Percentiles rank a stretch among this genome's conserved stretches.
Conservation (phyloP, 805 yeast genomes). For the Kuraishia molischiana region DNA sequence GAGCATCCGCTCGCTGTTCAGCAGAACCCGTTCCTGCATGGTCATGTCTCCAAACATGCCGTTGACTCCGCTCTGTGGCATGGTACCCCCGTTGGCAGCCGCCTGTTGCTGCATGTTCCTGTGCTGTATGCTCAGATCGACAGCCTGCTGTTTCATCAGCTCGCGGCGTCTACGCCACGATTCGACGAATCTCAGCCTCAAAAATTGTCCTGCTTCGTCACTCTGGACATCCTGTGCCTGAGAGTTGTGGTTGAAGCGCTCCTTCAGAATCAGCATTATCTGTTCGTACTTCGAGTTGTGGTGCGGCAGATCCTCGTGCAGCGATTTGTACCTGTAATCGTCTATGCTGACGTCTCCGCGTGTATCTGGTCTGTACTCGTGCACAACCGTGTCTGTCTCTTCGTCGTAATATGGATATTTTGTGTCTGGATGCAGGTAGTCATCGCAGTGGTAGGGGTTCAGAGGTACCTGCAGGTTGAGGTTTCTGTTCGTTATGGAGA, state of each 20-base stretch:
- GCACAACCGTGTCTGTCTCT: slow-evolving; percentile 19
- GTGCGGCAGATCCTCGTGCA: slow-evolving; percentile 66
- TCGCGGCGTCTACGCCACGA: slow-evolving; percentile 68
- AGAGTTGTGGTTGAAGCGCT: slow-evolving; percentile 29
- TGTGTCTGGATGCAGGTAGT: slow-evolving; percentile 35
- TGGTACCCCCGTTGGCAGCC: neutral
- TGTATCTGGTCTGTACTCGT: slow-evolving; percentile 29
- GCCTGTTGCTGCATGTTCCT: slow-evolving; percentile 6
- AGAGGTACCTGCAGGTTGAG: slow-evolving; percentile 65
- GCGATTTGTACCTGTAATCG: slow-evolving; percentile 20
- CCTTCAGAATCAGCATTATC: slow-evolving; percentile 66
- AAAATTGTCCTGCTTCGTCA: slow-evolving; percentile 46
- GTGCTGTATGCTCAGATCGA: slow-evolving; percentile 8
- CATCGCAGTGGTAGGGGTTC: slow-evolving; percentile 50
- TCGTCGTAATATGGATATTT: slow-evolving; percentile 30
- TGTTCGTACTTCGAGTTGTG: slow-evolving; percentile 84
- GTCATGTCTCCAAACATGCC: slow-evolving; percentile 17
- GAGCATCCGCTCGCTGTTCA: slow-evolving; percentile 17
- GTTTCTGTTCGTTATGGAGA: slow-evolving; percentile 70
- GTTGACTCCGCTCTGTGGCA: slow-evolving; percentile 7
- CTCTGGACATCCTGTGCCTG: slow-evolving; percentile 21
- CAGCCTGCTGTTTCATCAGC: slow-evolving; percentile 34
- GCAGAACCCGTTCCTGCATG: slow-evolving; percentile 17
- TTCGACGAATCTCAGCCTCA: slow-evolving; percentile 82
- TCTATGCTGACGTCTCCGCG: slow-evolving; percentile 14